These are phyloP conservation scores for Amylocarpus encephaloides DNA, from an alignment of 2,329 filamentous ascomycete species.

Conservation along the genomic window DNA sequence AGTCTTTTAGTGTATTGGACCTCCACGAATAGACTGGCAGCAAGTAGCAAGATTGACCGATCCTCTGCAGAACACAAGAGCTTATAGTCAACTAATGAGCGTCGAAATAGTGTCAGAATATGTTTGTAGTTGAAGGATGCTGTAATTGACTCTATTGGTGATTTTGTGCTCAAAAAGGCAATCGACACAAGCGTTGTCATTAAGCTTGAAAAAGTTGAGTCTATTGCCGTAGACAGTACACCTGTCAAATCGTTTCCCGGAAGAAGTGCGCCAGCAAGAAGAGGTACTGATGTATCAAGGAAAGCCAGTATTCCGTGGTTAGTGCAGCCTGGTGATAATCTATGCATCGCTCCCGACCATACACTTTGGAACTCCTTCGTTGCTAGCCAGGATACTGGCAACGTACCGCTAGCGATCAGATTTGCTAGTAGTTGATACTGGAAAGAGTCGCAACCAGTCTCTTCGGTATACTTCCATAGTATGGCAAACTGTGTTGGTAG, in stretches of 20 bases:
- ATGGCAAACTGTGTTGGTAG: constrained; percentile 31
- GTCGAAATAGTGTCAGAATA: constrained; percentile 15
- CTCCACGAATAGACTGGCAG: constrained; percentile 19
- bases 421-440: constrained; percentile 35
- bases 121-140: constrained; percentile 5
- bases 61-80: neutral
- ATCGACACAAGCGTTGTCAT: constrained; percentile 38
- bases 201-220: constrained; percentile 37
- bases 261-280: constrained; percentile 18
- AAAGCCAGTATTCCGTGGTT: constrained; percentile 35
- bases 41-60: constrained; percentile 13
- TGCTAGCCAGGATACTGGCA: constrained; percentile 41
- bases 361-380: constrained; percentile 36
- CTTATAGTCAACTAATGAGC: constrained; percentile 10
- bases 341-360: constrained; percentile 37
- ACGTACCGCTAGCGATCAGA: constrained; percentile 32
- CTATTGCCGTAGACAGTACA: constrained; percentile 16
- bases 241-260: neutral
- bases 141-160: neutral
- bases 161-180: constrained; percentile 26
- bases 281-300: constrained; percentile 31
- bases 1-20: neutral
- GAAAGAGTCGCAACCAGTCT: constrained; percentile 30
- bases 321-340: constrained; percentile 30
- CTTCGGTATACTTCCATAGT: constrained; percentile 32